Evolutionary conservation across 2,329 filamentous ascomycete species (phyloP).

Genomic region (Cytospora schulzeri): DNA sequence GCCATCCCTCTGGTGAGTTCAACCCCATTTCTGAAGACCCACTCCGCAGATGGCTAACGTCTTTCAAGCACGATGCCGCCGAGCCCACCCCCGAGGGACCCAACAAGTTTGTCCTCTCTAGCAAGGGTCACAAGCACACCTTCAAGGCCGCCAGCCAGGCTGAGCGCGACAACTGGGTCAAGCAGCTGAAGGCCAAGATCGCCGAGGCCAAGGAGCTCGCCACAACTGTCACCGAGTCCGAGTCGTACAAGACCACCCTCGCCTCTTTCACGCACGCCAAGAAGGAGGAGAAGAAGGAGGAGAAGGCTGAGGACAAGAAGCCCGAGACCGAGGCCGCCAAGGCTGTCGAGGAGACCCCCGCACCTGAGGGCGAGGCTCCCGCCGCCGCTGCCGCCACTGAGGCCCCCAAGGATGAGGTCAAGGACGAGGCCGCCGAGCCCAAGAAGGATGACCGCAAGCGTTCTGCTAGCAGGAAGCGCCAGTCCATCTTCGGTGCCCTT

Average conservation of each 20-base stretch:
- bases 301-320: constrained; percentile 34
- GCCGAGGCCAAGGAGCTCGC: constrained; percentile 83
- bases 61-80: constrained; percentile 55
- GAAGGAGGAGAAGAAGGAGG: constrained; percentile 49
- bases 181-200: constrained; percentile 79
- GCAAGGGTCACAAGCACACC: constrained; percentile 86
- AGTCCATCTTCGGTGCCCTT: constrained; percentile 63
- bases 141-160: constrained; percentile 78
- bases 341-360: constrained; percentile 38
- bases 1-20: constrained; percentile 80
- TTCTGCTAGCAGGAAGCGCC: constrained; percentile 66
- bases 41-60: not conserved
- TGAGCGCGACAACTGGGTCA: constrained; percentile 92
- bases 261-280: constrained; percentile 64
- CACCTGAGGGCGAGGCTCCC: constrained; percentile 40
- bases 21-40: not conserved
- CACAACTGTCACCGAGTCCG: constrained; percentile 71
- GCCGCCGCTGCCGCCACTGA: constrained; percentile 40
- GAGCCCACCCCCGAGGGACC: constrained; percentile 76
- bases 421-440: constrained; percentile 45
- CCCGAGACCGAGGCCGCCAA: constrained; percentile 37
- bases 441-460: constrained; percentile 63
- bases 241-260: constrained; percentile 85
- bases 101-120: constrained; percentile 83
- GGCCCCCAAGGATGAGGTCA: constrained; percentile 33